Evolutionary conservation across 345 rosid genomes (phyloP).

Genomic region (Trapa bicornis): DNA sequence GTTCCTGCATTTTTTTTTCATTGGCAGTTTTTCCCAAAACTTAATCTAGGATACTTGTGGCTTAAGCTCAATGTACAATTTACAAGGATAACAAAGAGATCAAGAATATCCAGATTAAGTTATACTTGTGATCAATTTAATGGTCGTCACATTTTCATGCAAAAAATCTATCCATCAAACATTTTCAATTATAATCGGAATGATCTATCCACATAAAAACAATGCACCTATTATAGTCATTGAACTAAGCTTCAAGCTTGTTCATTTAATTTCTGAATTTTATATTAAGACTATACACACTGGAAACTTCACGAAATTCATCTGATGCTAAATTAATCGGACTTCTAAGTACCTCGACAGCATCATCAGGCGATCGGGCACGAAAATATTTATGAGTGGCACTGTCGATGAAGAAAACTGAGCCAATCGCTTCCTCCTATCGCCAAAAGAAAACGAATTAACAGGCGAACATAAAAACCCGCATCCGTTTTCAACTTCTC

Average conservation of each 20-base stretch:
- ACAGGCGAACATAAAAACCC: constrained; percentile 12
- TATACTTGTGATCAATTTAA: not conserved
- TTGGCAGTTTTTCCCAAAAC: not conserved
- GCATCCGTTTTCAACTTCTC: not conserved
- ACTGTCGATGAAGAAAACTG: constrained; percentile 71
- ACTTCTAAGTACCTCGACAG: constrained; percentile 25
- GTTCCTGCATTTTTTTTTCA: not conserved
- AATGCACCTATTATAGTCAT: not conserved
- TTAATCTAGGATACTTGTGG: not conserved
- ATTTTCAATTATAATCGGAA: not conserved
- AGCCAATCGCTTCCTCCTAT: constrained; percentile 31
- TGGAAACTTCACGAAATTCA: not conserved
- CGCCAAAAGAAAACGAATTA: constrained; percentile 15
- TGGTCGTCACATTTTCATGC: not conserved
- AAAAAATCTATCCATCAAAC: not conserved
- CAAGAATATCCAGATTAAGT: not conserved
- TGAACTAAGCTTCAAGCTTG: not conserved
- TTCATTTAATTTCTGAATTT: not conserved
- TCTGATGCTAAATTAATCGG: not conserved
- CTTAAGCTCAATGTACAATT: not conserved
- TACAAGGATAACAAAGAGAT: not conserved
- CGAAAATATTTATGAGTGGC: constrained; percentile 48
- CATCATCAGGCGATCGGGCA: constrained; percentile 30
- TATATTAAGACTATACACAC: not conserved
- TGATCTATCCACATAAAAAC: not conserved